Base-by-base conservation (phyloP, 352 stramenopile species). In the Pythium rishiriense region DNA sequence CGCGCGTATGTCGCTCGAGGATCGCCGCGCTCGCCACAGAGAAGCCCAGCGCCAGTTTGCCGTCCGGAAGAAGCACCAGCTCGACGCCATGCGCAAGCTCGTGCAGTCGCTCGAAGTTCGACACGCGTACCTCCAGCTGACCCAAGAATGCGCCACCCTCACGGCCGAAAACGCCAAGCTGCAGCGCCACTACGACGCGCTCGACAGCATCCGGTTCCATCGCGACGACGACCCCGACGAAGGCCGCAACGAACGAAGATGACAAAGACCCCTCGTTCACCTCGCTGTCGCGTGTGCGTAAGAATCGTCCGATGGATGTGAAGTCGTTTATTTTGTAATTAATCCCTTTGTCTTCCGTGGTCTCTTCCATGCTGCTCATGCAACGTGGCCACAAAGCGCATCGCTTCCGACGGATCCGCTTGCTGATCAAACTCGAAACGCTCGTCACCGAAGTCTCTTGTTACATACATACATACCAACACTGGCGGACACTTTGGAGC, bases 1-100 rank as follows among this genome's bases (percentile, higher is more conserved):
- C 2, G 19, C 21, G 7, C 52, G 33, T 8, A 59, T 59, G 52
- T 49, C 35, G 5, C 21, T 39, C 3, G 52, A 59, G 12, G 35
- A 59, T 25, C 37, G 52, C 9, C 33, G 39, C 4, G 39, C 39
- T 24, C 33, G 52, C 3, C 52, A 59, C 37, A 19, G 52, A 0
- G 52, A 59, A 19, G 52, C 39, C 17, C 52, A 59, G 25, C 52
- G 52, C 39, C 31, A 59, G 25, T 59, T 59, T 12, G 39, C 39
- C 12, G 39, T 49, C 12, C 52, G 52, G 2, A 59, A 59, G 52
- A 35, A 49, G 33, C 35, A 24, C 6, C 52, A 49, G 22, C 33
- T 59, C 19, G 52, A 31, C 33, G 52, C 43, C 15, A 35, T 59
- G 52, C n/a, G 52, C 5, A 26, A 25, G 6, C 33, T 49, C 33